Conservation (phyloP, 2,329 filamentous ascomycete genomes). For the Cordyceps javanica region DNA sequence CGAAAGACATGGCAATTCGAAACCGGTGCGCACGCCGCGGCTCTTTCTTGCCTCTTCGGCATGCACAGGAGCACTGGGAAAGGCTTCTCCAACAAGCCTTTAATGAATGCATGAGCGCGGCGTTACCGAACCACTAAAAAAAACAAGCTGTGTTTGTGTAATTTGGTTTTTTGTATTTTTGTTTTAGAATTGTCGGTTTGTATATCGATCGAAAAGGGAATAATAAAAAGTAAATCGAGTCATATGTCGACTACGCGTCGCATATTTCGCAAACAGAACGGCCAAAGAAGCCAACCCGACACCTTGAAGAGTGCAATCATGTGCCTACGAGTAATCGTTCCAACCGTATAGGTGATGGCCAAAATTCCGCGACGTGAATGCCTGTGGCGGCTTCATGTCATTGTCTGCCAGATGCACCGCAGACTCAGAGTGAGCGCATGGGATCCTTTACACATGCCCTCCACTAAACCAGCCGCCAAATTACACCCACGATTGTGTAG, state of each 20-base stretch:
- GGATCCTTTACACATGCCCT: no score
- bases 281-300: no score
- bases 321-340: no score
- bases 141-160: background rate
- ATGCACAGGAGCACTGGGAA: background rate
- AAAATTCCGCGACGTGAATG: no score
- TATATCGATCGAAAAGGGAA: background rate
- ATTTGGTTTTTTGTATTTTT: slow-evolving; percentile 2
- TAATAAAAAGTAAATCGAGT: background rate
- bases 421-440: no score
- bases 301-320: no score
- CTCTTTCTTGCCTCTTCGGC: background rate
- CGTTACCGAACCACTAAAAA: slow-evolving; percentile 17
- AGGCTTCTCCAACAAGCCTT: background rate
- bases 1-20: background rate
- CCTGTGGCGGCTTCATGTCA: no score
- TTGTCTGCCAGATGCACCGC: no score
- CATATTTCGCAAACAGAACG: no score
- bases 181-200: background rate
- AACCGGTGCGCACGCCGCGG: background rate
- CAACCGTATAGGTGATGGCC: no score
- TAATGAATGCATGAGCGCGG: slow-evolving; percentile 23
- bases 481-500: no score
- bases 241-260: background rate
- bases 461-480: no score